Evolutionary conservation across 768 basidiomycete genomes (phyloP), one percentile per base, ranked within the genome.

Genomic region (Phylloporus rhodoxanthus): DNA sequence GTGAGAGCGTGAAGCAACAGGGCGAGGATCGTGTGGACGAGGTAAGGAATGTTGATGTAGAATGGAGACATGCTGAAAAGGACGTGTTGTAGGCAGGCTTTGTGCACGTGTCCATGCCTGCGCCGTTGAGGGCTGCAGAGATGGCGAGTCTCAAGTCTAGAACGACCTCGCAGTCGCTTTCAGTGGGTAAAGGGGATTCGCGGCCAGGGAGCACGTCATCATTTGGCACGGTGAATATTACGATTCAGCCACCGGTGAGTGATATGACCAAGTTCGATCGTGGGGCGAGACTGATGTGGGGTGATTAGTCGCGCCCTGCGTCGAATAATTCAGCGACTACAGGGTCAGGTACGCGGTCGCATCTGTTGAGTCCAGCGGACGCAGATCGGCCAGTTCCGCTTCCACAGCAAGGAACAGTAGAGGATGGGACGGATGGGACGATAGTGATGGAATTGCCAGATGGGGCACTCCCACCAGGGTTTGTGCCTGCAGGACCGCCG

Each of bases 331-430:
- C 72, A 33, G 62, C 53, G 38, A 26, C 58, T 4, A 61, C 62
- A 8, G 48, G 40, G 3, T 54, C 67, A 14, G 54, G 59, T 2
- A 61, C 60, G 25, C 61, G 67, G 33, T 2, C 62, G 4, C 29
- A 69, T 33, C 56, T 70, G 45, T 56, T 74, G n/a, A 73, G 70
- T 44, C 69, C 71, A 37, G 70, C 66, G 5, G 73, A 74, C 38
- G 72, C 72, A 3, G 69, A 70, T 28, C 59, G 68, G n/a, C 65
- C 65, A 0, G 36, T 69, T n/a, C 64, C 71, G 7, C 65, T 67
- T 14, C 68, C 68, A 2, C 45, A 53, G 0, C 45, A 54, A 11
- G 52, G 47, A 8, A 39, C 52, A 4, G 34, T n/a, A 23, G 51
- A 1, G 43, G 51, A 54, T 1, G 19, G 30, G 43, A 42, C 48